Base-by-base conservation (phyloP, 768 basidiomycete species). In the Sarcomyxa edulis region DNA sequence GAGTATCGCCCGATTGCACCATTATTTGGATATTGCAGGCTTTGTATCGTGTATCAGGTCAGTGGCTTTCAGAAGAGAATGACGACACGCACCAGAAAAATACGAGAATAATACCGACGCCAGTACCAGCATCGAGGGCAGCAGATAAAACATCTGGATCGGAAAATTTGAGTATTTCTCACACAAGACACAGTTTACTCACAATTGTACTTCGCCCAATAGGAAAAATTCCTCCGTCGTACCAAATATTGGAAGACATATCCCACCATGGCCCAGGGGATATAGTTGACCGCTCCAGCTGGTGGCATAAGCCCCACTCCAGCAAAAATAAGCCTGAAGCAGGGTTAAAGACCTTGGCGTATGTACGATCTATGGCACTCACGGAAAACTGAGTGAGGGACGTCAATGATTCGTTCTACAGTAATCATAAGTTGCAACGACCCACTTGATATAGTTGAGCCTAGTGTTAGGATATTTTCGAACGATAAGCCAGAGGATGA, bases 211-310 rank as follows among this genome's bases (percentile, higher is more conserved):
- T 82, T 81, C 14, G 66, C 61, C 79, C 79, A 81, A 78, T 78
- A 81, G 1, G 74, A 69, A 59, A 79, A 76, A 46, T 82, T 64
- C 49, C 62, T 69, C 32, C 75, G 62, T 21, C 81, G 68, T 47
- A 83, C 67, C 39, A 71, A 51, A 38, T 73, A 78, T 45, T 82
- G 74, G 70, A 82, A 82, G 40, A 78, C 62, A 56, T 78, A 81
- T 10, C 77, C 78, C 25, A 79, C 68, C 30, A 80, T 71, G 1
- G 69, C 69, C 78, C 78, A 83, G 5, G 79, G 69, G 6, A 81
- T 75, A 50, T 75, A 84, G 65, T 84, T 84, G 58, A 76, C 64
- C n/a, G 79, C 78, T 20, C 60, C 72, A 24, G 82, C 81, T 6
- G 83, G 81, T 6, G 83, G 82, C 44, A 85, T 82, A 40, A 53